phyloP scores from a whole-genome alignment of 148 eudicot genomes.

The Oxyria digyna region DNA sequence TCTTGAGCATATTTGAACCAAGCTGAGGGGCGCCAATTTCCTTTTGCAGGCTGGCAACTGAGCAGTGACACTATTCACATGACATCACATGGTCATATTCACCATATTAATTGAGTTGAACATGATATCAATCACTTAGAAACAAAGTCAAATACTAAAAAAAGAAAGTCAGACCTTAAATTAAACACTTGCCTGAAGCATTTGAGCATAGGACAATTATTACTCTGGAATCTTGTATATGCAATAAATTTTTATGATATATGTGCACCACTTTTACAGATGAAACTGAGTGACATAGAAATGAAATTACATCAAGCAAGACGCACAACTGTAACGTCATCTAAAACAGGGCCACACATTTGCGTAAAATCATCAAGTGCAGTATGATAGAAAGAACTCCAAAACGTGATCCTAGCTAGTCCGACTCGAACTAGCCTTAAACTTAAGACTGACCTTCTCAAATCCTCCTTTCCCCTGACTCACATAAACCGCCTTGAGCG shows the following conservation, averaged over 20 bases:
- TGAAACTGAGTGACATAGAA: too few species aligned
- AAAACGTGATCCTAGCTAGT: constrained; percentile 4
- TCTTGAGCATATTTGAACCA: too few species aligned
- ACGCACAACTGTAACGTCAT: constrained; percentile 41
- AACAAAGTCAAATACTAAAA: not conserved
- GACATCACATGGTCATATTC: constrained; percentile 1
- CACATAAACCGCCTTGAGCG: not conserved
- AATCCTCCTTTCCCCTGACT: constrained; percentile 2
- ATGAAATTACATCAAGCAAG: not conserved
- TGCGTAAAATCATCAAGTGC: constrained; percentile 30
- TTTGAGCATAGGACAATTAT: not conserved
- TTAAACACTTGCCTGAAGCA: too few species aligned
- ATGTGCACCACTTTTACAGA: too few species aligned
- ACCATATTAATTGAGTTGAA: not conserved
- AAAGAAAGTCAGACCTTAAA: not conserved
- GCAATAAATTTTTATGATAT: too few species aligned
- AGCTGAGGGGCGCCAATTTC: too few species aligned
- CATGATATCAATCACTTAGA: not conserved
- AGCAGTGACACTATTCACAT: too few species aligned
- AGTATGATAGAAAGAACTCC: constrained; percentile 42
- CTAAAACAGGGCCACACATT: constrained; percentile 71
- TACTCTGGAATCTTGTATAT: too few species aligned
- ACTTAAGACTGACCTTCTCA: not conserved
- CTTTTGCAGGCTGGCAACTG: too few species aligned
- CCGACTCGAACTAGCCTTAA: not conserved